Evolutionary conservation across 164 flowering plant species (phyloP), one percentile per base, ranked within the genome.

Genomic region (Hamamelis virginiana): DNA sequence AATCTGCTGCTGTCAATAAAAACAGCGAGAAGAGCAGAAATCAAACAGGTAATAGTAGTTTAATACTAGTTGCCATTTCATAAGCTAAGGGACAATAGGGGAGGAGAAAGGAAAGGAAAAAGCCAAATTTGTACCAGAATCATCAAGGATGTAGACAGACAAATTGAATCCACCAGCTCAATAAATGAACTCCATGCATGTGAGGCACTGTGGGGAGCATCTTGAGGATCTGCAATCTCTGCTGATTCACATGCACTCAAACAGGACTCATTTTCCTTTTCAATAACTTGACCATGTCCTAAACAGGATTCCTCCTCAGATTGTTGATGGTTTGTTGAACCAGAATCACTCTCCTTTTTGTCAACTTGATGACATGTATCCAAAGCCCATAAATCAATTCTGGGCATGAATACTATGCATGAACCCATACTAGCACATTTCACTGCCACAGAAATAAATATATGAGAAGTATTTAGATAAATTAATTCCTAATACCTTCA

Each of bases 321-420:
- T 44, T 58, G 19, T n/a, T 61, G 70, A 61, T 55, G n/a, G 23
- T 63, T 33, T 23, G 33, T 56, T 22, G 71, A 59, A 74, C 65
- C 16, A 47, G 74, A 72, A 23, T 75, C 78, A 67, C 55, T 50
- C 68, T 78, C 79, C 59, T 70, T 64, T 64, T 74, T 81, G 59
- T 65, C 55, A 51, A 67, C 73, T 67, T 77, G 72, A 58, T 53
- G 47, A 65, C 43, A 19, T 56, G 78, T 65, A 77, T 88, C 86
- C 46, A 87, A 43, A 62, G 97, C 97, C 99, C 99, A 95, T 59
- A 92, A 78, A 80, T 95, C 99, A 73, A 95, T 81, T 75, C 96
- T 86, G 26, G 99, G 99, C 91, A 95, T 78, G 79, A 82, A 92
- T 62, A 95, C 65, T 27, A 90, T 59, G 78, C 92, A 87, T 43